A percentile compares a stretch with the other conserved stretches of the same genome.
Conservation (phyloP, 208 protist species). For the Trypanosoma theileri region DNA sequence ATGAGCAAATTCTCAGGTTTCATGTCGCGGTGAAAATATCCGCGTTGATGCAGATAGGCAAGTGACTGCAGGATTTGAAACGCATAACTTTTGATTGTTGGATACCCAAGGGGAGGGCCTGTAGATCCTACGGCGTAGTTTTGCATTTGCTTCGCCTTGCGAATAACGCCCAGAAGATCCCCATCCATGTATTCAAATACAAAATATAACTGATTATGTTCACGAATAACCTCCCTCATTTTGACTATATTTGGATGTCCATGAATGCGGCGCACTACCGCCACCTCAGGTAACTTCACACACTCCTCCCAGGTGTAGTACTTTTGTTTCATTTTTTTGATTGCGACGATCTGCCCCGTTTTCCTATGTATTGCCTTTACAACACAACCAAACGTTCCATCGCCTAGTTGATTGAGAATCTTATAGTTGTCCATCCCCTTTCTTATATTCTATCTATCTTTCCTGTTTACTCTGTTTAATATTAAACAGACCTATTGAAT, state of each 20-base stretch:
- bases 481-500: no score
- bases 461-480: no score
- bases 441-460: not conserved
- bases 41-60: conserved; percentile 95
- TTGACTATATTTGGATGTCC: conserved; percentile 97
- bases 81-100: conserved; percentile 89
- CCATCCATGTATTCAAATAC: conserved; percentile 97
- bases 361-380: conserved; percentile 90
- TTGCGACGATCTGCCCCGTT: conserved; percentile 95
- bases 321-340: conserved; percentile 99
- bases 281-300: conserved; percentile 93
- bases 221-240: conserved; percentile 96
- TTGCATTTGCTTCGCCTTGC: conserved; percentile 86
- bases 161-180: conserved; percentile 96
- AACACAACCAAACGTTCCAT: conserved; percentile 97
- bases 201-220: conserved; percentile 97
- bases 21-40: conserved; percentile 97
- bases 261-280: conserved; percentile 91
- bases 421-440: conserved; percentile 94
- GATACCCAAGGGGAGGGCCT: conserved; percentile 76
- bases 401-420: conserved; percentile 91
- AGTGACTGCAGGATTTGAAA: conserved; percentile 93
- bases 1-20: conserved; percentile 99
- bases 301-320: conserved; percentile 98
- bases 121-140: conserved; percentile 19